Conservation (phyloP, 2,329 filamentous ascomycete species). For the Dothistroma pini region DNA sequence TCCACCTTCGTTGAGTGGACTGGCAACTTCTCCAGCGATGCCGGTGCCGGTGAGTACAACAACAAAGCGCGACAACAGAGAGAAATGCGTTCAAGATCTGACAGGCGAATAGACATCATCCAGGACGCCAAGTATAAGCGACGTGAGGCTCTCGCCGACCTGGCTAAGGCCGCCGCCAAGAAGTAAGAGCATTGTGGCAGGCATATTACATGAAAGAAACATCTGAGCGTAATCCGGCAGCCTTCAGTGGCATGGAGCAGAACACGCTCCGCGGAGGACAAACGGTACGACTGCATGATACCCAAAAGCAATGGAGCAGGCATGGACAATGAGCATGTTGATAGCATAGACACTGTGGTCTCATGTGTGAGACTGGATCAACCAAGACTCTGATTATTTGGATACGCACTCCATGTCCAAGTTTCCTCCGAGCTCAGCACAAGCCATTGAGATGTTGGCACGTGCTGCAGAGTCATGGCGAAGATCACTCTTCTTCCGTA, state of each 20-base stretch:
- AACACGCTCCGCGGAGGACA: neutral
- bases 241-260: slow-evolving; percentile 1
- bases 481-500: no score
- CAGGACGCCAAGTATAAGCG: slow-evolving; percentile 75
- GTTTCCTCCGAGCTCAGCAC: no score
- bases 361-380: no score
- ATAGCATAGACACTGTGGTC: neutral
- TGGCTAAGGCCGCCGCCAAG: slow-evolving; percentile 47
- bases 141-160: slow-evolving; percentile 64
- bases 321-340: neutral
- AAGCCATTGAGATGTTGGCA: no score
- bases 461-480: no score
- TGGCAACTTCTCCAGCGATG: slow-evolving; percentile 60
- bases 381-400: no score
- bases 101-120: slow-evolving; percentile 55
- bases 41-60: slow-evolving; percentile 58
- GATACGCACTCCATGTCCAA: neutral
- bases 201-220: neutral
- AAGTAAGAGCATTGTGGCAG: slow-evolving; percentile 19
- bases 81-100: no score
- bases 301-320: slow-evolving; percentile 1
- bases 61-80: no score
- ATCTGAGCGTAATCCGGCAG: neutral
- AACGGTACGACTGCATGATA: neutral
- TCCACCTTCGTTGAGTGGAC: slow-evolving; percentile 66